These are phyloP conservation scores for Ilyonectria mors-panacis DNA, from an alignment of 2,329 filamentous ascomycete species.

Conservation along the genomic window DNA sequence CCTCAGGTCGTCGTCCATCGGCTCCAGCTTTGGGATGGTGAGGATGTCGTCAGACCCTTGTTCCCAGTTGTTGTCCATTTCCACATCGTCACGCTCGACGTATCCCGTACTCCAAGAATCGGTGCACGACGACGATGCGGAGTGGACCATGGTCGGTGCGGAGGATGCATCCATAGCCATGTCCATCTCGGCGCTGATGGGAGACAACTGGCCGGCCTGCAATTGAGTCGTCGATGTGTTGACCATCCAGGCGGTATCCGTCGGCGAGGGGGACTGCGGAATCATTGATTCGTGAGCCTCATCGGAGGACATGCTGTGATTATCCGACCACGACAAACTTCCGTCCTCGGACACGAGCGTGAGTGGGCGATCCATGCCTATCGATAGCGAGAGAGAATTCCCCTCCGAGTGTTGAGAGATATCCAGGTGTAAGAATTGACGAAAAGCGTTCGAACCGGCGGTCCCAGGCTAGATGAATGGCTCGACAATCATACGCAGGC, in stretches of 20 bases:
- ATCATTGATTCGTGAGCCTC: constrained; percentile 51
- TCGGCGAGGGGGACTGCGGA: constrained; percentile 52
- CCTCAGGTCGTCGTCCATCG: constrained; percentile 69
- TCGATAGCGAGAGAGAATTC: constrained; percentile 41
- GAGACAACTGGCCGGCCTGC: constrained; percentile 66
- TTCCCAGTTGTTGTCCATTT: constrained; percentile 64
- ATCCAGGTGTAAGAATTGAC: constrained; percentile 27
- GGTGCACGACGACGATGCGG: constrained; percentile 62
- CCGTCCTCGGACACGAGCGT: constrained; percentile 59
- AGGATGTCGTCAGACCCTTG: constrained; percentile 61
- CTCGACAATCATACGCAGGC: constrained; percentile 37
- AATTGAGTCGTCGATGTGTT: constrained; percentile 48
- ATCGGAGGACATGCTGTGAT: constrained; percentile 62
- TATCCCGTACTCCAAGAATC: constrained; percentile 62
- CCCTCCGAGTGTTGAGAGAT: constrained; percentile 3
- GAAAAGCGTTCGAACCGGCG: constrained; percentile 25
- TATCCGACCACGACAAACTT: constrained; percentile 63
- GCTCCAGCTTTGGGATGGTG: constrained; percentile 70
- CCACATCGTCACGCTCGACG: constrained; percentile 55
- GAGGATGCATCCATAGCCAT: constrained; percentile 56
- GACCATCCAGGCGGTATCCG: constrained; percentile 50
- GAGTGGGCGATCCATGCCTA: constrained; percentile 64
- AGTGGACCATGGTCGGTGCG: constrained; percentile 60
- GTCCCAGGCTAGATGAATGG: constrained; percentile 35
- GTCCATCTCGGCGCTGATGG: constrained; percentile 67